phyloP scores from a whole-genome alignment of 148 eudicot genomes.

The Rhododendron henanense region DNA sequence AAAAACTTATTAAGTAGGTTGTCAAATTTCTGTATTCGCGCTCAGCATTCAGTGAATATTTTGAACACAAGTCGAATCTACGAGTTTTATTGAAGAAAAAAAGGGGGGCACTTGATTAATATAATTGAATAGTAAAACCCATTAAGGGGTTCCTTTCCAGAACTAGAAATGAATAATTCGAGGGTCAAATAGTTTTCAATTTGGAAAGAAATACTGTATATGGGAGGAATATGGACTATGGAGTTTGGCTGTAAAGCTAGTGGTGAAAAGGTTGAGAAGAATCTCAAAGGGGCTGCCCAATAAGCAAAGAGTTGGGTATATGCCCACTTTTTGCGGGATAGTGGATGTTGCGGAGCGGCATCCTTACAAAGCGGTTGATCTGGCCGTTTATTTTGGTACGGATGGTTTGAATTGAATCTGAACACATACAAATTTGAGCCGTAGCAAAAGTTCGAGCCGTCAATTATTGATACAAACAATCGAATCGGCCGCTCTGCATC shows the following conservation, averaged over 20 bases:
- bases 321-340: background rate
- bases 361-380: too few species aligned
- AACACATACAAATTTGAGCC: too few species aligned
- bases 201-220: background rate
- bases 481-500: too few species aligned
- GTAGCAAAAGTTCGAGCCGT: too few species aligned
- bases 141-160: background rate
- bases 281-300: background rate
- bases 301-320: background rate
- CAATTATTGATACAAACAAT: too few species aligned
- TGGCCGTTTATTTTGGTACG: too few species aligned
- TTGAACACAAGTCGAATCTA: background rate
- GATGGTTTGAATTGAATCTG: too few species aligned
- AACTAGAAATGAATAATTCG: background rate
- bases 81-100: background rate
- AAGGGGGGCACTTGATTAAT: background rate
- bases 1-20: too few species aligned
- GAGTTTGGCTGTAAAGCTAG: slow-evolving; percentile 4
- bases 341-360: too few species aligned
- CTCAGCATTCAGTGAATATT: background rate
- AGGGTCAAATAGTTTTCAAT: background rate
- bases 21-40: too few species aligned
- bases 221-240: background rate
- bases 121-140: background rate
- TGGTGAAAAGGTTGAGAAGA: background rate